phyloP scores from a whole-genome alignment of 2,329 filamentous ascomycete genomes.

The Scedosporium boydii region DNA sequence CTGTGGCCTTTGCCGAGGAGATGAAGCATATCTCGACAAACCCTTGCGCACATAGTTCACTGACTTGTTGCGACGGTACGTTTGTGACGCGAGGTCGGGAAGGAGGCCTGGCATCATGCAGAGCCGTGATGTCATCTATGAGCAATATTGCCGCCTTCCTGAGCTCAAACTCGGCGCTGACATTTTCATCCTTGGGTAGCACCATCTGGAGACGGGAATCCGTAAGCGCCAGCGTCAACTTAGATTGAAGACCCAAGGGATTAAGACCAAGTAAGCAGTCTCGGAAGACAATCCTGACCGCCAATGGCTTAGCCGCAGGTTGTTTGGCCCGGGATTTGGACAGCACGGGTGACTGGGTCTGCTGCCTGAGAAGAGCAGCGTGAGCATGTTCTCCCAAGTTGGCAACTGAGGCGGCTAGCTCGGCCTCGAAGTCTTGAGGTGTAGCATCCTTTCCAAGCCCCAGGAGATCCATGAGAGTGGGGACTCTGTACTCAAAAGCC shows the following conservation, averaged over 20 bases:
- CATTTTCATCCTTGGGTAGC: conserved; percentile 55
- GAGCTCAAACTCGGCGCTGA: conserved; percentile 57
- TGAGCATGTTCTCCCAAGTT: conserved; percentile 61
- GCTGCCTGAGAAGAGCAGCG: conserved; percentile 27
- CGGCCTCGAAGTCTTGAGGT: conserved; percentile 63
- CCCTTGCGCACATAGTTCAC: conserved; percentile 53
- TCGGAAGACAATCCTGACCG: conserved; percentile 64
- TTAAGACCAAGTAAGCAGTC: conserved; percentile 82
- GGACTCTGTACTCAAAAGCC: conserved; percentile 79
- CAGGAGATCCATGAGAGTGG: conserved; percentile 71
- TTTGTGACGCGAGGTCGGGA: conserved; percentile 12
- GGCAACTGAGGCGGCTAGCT: conserved; percentile 70
- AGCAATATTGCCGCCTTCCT: conserved; percentile 76
- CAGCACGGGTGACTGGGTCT: conserved; percentile 6
- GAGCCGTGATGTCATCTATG: conserved; percentile 55
- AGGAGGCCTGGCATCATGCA: conserved; percentile 18
- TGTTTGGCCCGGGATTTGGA: conserved; percentile 13
- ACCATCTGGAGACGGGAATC: conserved; percentile 64
- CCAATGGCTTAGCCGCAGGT: conserved; percentile 43
- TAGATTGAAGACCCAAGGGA: conserved; percentile 65
- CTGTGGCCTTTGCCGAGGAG: conserved; percentile 63
- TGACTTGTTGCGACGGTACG: conserved; percentile 30
- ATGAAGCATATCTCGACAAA: conserved; percentile 84
- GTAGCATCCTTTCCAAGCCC: conserved; percentile 58
- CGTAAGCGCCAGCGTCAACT: conserved; percentile 68